These are phyloP conservation scores for Stromatinia cepivora DNA, from an alignment of 2,329 filamentous ascomycete species.

Conservation along the genomic window DNA sequence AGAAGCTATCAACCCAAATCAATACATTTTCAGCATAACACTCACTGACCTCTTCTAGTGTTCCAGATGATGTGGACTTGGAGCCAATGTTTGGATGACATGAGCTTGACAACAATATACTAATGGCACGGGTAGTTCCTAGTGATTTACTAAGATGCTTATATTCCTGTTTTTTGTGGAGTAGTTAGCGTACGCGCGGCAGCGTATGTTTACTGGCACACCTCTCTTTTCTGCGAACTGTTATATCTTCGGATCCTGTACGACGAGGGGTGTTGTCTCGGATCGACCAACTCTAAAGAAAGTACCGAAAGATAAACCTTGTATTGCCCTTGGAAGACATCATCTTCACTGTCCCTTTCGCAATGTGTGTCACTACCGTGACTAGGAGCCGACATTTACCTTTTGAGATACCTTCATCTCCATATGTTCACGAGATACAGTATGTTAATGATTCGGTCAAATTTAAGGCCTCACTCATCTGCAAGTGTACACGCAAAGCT, in stretches of 20 bases:
- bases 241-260: background rate
- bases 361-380: background rate
- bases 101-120: slow-evolving; percentile 5
- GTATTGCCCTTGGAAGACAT: slow-evolving; percentile 3
- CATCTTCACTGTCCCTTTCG: slow-evolving; percentile 3
- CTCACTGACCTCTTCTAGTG: background rate
- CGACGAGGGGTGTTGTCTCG: slow-evolving; percentile 8
- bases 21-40: background rate
- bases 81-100: slow-evolving; percentile 14
- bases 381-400: background rate
- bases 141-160: background rate
- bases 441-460: background rate
- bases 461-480: background rate
- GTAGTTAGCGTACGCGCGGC: slow-evolving; percentile 1
- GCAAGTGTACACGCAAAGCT: slow-evolving; percentile 1
- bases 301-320: slow-evolving; percentile 14
- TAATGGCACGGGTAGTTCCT: slow-evolving; percentile 16
- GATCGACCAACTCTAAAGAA: background rate
- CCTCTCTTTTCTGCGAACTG: background rate
- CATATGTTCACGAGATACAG: background rate
- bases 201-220: slow-evolving; percentile 5
- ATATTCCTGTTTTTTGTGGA: slow-evolving; percentile 11
- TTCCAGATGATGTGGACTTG: slow-evolving; percentile 13
- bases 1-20: background rate
- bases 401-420: background rate